Base-by-base conservation (phyloP, 768 basidiomycete genomes). In the Amylocystis lapponica region DNA sequence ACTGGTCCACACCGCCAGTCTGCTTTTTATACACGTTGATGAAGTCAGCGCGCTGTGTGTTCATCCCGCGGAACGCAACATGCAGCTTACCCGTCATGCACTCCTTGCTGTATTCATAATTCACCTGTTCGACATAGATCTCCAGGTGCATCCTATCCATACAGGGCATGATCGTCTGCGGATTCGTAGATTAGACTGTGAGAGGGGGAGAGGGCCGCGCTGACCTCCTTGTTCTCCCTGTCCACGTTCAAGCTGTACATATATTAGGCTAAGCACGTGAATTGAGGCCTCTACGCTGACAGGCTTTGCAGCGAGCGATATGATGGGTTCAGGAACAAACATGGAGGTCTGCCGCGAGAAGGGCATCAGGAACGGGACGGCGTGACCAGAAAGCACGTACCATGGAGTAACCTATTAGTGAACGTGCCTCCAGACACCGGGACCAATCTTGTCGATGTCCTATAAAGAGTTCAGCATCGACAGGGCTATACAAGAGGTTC, bases 81-180 rank as follows among this genome's bases (percentile, higher is more conserved):
- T 86, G 86, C 10, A 95, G 95, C 64, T 93, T 93, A 46, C 95
- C 95, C 5, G 95, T 97, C 13, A 81, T 74, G 57, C 92, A 96
- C 33, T 89, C 81, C n/a, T 91, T 89, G 42, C 86, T 87, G 65
- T 99, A 99, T 66, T 99, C 95, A 39, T 95, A 86, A 53, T 82
- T 84, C 92, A 99, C 97, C 31, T 95, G 89, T 61, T 99, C 95
- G 48, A 97, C 93, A 66, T 99, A 98, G 58, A 99, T 95, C 59
- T 99, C 95, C 20, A 99, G 78, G 61, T 99, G 95, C 14, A 99
- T 78, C 64, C 98, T 95, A 20, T 95, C 95, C 95, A 99, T 99
- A 17, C 95, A 95, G 23, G 93, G 96, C 51, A 99, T 97, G 63
- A 99, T 98, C 13, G 94, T 98, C 89, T 92, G 50, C n/a, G 23